Conservation (phyloP, 345 rosid species). For the Nasturtium officinale region DNA sequence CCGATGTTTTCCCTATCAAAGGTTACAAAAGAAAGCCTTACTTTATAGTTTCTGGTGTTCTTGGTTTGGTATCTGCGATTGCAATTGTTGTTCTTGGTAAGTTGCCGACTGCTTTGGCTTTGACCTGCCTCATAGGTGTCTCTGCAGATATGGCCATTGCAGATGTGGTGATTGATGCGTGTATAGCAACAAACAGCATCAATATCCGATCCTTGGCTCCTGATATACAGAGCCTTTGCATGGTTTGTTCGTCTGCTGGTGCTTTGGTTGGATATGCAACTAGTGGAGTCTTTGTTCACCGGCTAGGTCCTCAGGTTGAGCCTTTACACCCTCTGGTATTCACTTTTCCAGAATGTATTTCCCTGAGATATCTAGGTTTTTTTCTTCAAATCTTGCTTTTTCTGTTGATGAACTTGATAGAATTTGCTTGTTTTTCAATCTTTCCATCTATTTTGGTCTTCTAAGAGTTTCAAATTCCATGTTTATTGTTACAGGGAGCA, state of each 20-base stretch:
- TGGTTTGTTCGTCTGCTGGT: slow-evolving; percentile 79
- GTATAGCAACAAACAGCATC: slow-evolving; percentile 77
- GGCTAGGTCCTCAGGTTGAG: slow-evolving; percentile 71
- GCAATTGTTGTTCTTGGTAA: slow-evolving; percentile 51
- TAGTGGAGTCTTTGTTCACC: slow-evolving; percentile 75
- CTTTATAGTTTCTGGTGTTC: slow-evolving; percentile 64
- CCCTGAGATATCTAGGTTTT: background rate
- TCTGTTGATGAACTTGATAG: background rate
- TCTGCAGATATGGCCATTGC: slow-evolving; percentile 75
- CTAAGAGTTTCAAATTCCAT: slow-evolving; percentile 5
- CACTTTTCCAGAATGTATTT: background rate
- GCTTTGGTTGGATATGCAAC: slow-evolving; percentile 67
- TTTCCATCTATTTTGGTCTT: background rate
- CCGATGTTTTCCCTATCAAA: slow-evolving; percentile 69
- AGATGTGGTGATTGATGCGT: slow-evolving; percentile 86
- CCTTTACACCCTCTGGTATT: background rate
- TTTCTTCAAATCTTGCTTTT: background rate
- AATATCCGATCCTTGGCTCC: slow-evolving; percentile 61
- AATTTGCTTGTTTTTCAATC: background rate
- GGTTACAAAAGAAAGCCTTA: slow-evolving; percentile 79
- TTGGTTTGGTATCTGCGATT: slow-evolving; percentile 60
- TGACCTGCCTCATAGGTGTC: slow-evolving; percentile 66
- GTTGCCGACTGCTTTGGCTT: slow-evolving; percentile 56
- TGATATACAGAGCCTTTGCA: slow-evolving; percentile 84
- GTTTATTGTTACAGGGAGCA: slow-evolving; percentile 53